phyloP scores from a whole-genome alignment of 345 rosid species.

The Melaleuca alternifolia region DNA sequence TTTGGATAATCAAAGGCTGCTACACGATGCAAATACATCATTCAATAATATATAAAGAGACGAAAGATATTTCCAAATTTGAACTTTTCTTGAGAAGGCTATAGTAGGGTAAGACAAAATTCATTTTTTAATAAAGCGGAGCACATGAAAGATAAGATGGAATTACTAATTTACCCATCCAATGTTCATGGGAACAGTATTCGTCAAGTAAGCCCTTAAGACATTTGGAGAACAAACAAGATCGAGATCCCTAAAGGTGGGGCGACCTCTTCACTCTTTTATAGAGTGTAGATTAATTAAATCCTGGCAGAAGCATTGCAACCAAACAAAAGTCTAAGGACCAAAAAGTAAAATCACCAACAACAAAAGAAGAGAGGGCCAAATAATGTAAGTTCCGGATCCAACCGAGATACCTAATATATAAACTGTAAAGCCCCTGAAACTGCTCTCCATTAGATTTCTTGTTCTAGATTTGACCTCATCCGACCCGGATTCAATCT shows the following conservation, averaged over 20 bases:
- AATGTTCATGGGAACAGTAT: accelerated
- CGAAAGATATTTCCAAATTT: accelerated
- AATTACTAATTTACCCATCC: not conserved
- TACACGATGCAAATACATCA: not conserved
- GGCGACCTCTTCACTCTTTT: not conserved
- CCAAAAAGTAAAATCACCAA: not conserved
- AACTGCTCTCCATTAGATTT: not conserved
- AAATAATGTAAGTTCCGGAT: not conserved
- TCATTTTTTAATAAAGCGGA: accelerated
- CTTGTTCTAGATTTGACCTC: not conserved
- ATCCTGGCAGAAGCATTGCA: not conserved
- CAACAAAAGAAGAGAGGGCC: not conserved
- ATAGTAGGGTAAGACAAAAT: not conserved
- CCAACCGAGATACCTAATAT: not conserved
- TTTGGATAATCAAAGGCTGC: too few species aligned
- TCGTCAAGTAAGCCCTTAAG: not conserved
- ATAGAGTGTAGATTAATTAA: not conserved
- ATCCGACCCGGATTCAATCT: not conserved
- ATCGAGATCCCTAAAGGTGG: not conserved
- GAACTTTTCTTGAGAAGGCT: not conserved
- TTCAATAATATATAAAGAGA: not conserved
- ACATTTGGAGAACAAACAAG: accelerated
- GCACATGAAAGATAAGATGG: accelerated
- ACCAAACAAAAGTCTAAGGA: not conserved
- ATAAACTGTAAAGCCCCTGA: not conserved